Evolutionary conservation across 1,284 basidiomycete species (phyloP).

Genomic region (Lentinula novae-zelandiae): DNA sequence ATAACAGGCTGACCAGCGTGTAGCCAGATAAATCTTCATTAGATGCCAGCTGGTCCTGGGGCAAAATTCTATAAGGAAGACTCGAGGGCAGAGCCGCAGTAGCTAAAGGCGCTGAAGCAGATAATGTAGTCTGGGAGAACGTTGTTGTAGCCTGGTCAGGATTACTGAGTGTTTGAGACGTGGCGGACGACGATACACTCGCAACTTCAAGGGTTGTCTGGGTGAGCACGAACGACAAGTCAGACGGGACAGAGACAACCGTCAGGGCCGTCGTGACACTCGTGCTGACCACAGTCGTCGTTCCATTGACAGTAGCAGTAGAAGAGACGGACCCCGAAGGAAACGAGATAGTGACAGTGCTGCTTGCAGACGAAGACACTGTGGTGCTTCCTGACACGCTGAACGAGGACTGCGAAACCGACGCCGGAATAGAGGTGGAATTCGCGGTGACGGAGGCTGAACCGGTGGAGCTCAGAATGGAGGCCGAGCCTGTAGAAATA

Average conservation of each 20-base stretch:
- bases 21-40: constrained; percentile 32
- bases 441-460: not conserved
- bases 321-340: constrained; percentile 9
- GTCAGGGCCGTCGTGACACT: constrained; percentile 14
- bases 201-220: constrained; percentile 41
- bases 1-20: constrained; percentile 54
- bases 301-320: not conserved
- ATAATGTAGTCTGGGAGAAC: constrained; percentile 29
- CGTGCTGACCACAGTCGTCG: constrained; percentile 12
- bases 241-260: constrained; percentile 27
- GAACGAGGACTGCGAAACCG: not conserved
- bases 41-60: constrained; percentile 30
- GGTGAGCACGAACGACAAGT: constrained; percentile 37
- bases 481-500: not conserved
- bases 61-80: constrained; percentile 58
- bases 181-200: constrained; percentile 24
- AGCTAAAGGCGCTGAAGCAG: constrained; percentile 23
- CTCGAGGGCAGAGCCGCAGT: constrained; percentile 48
- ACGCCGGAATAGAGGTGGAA: not conserved
- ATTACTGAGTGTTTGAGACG: constrained; percentile 37
- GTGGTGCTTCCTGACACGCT: not conserved
- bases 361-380: constrained; percentile 6
- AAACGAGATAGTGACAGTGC: constrained; percentile 10
- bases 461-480: not conserved
- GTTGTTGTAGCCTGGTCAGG: constrained; percentile 55